These are phyloP conservation scores for Thielaviopsis euricoi DNA, from an alignment of 2,329 filamentous ascomycete genomes.

Conservation along the genomic window DNA sequence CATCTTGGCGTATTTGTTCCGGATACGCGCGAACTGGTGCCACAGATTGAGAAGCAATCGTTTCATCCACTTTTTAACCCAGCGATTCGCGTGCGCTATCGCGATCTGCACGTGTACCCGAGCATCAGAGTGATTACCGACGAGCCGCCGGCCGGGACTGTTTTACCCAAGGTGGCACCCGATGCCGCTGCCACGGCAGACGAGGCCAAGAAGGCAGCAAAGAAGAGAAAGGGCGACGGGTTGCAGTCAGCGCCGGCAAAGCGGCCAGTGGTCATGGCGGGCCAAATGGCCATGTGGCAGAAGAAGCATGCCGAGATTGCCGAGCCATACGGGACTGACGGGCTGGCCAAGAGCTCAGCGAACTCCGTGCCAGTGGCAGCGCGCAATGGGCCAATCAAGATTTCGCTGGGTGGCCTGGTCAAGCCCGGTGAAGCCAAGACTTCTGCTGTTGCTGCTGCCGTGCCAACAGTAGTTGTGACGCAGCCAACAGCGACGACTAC, in stretches of 20 bases:
- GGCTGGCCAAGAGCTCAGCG: conserved; percentile 1
- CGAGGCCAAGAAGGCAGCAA: conserved; percentile 24
- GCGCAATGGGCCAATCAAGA: conserved; percentile 16
- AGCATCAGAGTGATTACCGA: conserved; percentile 45
- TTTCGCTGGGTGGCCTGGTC: conserved; percentile 17
- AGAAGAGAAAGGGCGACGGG: conserved; percentile 37
- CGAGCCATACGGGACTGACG: not conserved
- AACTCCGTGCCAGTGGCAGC: conserved; percentile 2
- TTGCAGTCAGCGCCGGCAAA: conserved; percentile 19
- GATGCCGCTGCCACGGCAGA: conserved; percentile 14
- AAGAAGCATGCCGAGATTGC: conserved; percentile 26
- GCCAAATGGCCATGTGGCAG: conserved; percentile 29
- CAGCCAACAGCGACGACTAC: not conserved
- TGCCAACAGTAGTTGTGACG: not conserved
- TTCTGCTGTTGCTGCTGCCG: not conserved
- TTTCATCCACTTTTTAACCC: conserved; percentile 57
- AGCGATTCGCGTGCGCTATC: conserved; percentile 53
- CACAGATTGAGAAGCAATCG: conserved; percentile 43
- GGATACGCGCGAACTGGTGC: conserved; percentile 39
- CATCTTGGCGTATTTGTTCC: conserved; percentile 76
- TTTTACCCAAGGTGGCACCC: conserved; percentile 17
- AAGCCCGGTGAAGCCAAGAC: not conserved
- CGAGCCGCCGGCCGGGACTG: conserved; percentile 17
- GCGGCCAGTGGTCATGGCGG: conserved; percentile 25
- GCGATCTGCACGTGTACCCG: conserved; percentile 58